Evolutionary conservation across 2,329 filamentous ascomycete species (phyloP).

Genomic region (Daldinia sp.): DNA sequence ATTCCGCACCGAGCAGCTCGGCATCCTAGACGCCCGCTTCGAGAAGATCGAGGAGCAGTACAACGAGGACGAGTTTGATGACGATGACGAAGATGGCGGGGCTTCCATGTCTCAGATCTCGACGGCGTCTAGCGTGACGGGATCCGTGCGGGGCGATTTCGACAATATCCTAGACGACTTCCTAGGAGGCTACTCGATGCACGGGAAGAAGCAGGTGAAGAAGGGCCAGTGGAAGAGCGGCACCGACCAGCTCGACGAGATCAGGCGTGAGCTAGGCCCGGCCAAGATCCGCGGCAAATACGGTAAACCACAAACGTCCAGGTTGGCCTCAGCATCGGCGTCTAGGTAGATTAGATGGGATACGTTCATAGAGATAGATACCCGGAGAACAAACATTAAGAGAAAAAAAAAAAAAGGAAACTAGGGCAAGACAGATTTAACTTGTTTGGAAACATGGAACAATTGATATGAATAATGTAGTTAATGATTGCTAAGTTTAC

Average conservation of each 20-base stretch:
- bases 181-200: slow-evolving; percentile 77
- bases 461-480: neutral
- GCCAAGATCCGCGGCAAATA: slow-evolving; percentile 67
- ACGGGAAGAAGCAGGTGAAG: slow-evolving; percentile 80
- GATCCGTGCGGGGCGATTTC: slow-evolving; percentile 81
- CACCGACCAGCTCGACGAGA: slow-evolving; percentile 90
- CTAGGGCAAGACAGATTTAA: neutral
- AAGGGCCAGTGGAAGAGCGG: slow-evolving; percentile 85
- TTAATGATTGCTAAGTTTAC: slow-evolving; percentile 4
- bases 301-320: slow-evolving; percentile 53
- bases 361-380: slow-evolving; percentile 25
- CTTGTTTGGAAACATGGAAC: neutral
- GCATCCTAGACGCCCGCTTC: slow-evolving; percentile 88
- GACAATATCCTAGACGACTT: slow-evolving; percentile 95
- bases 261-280: slow-evolving; percentile 82
- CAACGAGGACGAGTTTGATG: slow-evolving; percentile 51
- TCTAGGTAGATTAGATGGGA: slow-evolving; percentile 24
- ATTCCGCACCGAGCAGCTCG: slow-evolving; percentile 87
- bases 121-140: slow-evolving; percentile 74
- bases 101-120: slow-evolving; percentile 71
- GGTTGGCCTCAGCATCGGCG: slow-evolving; percentile 38
- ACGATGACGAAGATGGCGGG: slow-evolving; percentile 65
- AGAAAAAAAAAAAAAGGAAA: slow-evolving; percentile 2
- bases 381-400: slow-evolving; percentile 21
- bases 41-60: slow-evolving; percentile 88